Percentiles rank a stretch among this genome's conserved stretches.
phyloP scores from a whole-genome alignment of 768 basidiomycete species.

The Plicaturopsis crispa region DNA sequence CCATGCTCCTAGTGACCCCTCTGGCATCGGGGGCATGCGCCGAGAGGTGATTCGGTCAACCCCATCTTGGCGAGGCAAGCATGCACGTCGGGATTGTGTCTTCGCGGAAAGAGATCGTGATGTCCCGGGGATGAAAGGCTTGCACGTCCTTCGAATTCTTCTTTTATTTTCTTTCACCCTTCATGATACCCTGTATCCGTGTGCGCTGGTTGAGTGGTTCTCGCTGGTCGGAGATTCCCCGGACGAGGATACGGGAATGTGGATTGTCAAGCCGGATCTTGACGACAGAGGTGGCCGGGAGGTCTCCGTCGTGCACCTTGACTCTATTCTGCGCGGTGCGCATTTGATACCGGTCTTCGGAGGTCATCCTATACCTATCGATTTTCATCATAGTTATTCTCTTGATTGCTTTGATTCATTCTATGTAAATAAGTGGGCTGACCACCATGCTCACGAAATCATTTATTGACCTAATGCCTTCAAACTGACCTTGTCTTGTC shows the following conservation, averaged over 20 bases:
- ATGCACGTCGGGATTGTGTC: constrained; percentile 21
- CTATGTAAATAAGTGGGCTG: constrained; percentile 17
- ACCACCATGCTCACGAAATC: constrained; percentile 14
- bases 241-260: constrained; percentile 19
- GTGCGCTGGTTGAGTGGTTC: constrained; percentile 20
- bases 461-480: constrained; percentile 7
- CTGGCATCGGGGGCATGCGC: constrained; percentile 20
- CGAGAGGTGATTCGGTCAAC: constrained; percentile 21
- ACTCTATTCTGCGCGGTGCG: constrained; percentile 10
- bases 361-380: background rate
- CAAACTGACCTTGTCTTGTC: too few relatives aligned
- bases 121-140: constrained; percentile 14
- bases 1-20: constrained; percentile 27
- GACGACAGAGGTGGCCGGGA: constrained; percentile 5
- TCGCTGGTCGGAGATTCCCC: constrained; percentile 11
- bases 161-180: constrained; percentile 18
- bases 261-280: constrained; percentile 22
- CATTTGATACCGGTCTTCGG: constrained; percentile 16
- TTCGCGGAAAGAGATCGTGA: constrained; percentile 13
- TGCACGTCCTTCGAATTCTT: constrained; percentile 16
- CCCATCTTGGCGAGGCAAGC: constrained; percentile 19
- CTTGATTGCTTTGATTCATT: constrained; percentile 10
- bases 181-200: constrained; percentile 11
- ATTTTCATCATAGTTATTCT: constrained; percentile 7
- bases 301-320: constrained; percentile 9